These are phyloP conservation scores for Yamadazyma oceani DNA, from an alignment of 1,139 yeast species.

Conservation along the genomic window DNA sequence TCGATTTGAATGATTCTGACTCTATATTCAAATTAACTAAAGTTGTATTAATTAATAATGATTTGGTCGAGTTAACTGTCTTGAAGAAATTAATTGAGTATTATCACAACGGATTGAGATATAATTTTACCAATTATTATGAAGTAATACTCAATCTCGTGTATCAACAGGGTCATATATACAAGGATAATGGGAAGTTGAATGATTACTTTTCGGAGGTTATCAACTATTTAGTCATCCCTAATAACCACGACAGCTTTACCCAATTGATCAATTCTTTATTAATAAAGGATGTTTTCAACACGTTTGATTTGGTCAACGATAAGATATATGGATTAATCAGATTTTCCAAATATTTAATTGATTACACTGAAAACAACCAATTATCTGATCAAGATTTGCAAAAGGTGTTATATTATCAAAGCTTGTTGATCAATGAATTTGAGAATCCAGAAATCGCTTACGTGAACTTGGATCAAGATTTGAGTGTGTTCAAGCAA, in stretches of 20 bases:
- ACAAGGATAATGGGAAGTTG: slow-evolving; percentile 23
- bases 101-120: slow-evolving; percentile 30
- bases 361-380: slow-evolving; percentile 16
- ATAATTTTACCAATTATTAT: slow-evolving; percentile 29
- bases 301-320: slow-evolving; percentile 27
- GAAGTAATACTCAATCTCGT: slow-evolving; percentile 35
- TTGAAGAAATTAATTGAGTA: slow-evolving; percentile 35
- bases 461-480: slow-evolving; percentile 41
- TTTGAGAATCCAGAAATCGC: slow-evolving; percentile 54
- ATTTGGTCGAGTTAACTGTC: slow-evolving; percentile 26
- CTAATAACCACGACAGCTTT: slow-evolving; percentile 7
- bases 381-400: slow-evolving; percentile 12
- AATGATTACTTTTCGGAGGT: slow-evolving; percentile 37
- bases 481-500: slow-evolving; percentile 29
- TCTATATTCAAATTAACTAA: slow-evolving; percentile 39
- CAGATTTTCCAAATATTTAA: slow-evolving; percentile 25
- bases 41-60: slow-evolving; percentile 35
- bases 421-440: slow-evolving; percentile 46
- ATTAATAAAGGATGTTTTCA: slow-evolving; percentile 29
- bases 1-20: slow-evolving; percentile 39
- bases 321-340: slow-evolving; percentile 40
- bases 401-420: slow-evolving; percentile 28
- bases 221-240: slow-evolving; percentile 11
- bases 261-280: slow-evolving; percentile 27
- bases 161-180: slow-evolving; percentile 35